A percentile compares a stretch with the other conserved stretches of the same genome.
phyloP scores from a whole-genome alignment of 768 basidiomycete species.

The Serendipita sp. region DNA sequence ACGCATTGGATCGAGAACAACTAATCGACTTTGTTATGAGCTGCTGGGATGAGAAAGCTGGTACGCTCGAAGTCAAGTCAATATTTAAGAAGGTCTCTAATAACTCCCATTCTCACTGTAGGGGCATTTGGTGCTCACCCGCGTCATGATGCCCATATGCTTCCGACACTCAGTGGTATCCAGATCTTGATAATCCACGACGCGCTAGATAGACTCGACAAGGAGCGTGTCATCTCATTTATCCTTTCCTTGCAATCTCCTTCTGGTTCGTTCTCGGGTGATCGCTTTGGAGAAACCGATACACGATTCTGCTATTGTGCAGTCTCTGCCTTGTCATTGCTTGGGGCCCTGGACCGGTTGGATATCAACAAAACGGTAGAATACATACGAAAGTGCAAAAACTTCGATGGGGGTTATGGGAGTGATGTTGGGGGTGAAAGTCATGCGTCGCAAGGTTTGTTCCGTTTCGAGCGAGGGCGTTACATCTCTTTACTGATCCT shows the following conservation, averaged over 20 bases:
- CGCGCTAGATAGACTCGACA: constrained; percentile 53
- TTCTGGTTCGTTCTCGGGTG: constrained; percentile 71
- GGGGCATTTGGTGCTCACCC: constrained; percentile 89
- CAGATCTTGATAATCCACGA: constrained; percentile 82
- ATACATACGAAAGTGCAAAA: constrained; percentile 64
- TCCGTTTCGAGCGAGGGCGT: background rate
- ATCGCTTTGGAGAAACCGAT: constrained; percentile 80
- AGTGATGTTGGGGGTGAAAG: constrained; percentile 72
- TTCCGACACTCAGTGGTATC: constrained; percentile 76
- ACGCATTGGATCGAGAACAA: constrained; percentile 67
- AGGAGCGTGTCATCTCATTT: constrained; percentile 34
- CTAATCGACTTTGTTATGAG: constrained; percentile 81
- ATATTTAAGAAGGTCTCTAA: background rate
- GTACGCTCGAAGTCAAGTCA: constrained; percentile 22
- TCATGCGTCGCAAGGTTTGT: constrained; percentile 73
- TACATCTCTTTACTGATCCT: background rate
- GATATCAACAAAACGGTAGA: constrained; percentile 46
- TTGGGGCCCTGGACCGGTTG: constrained; percentile 54
- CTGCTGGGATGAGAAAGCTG: constrained; percentile 89
- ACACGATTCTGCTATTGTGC: constrained; percentile 85
- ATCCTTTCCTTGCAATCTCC: constrained; percentile 71
- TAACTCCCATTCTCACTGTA: constrained; percentile 17
- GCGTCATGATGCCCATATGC: constrained; percentile 79
- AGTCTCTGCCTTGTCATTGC: constrained; percentile 63
- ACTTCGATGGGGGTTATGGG: constrained; percentile 95